A percentile compares a stretch with the other conserved stretches of the same genome.
Evolutionary conservation across 2,329 filamentous ascomycete species (phyloP).

Genomic region (Fusarium caatingaense): DNA sequence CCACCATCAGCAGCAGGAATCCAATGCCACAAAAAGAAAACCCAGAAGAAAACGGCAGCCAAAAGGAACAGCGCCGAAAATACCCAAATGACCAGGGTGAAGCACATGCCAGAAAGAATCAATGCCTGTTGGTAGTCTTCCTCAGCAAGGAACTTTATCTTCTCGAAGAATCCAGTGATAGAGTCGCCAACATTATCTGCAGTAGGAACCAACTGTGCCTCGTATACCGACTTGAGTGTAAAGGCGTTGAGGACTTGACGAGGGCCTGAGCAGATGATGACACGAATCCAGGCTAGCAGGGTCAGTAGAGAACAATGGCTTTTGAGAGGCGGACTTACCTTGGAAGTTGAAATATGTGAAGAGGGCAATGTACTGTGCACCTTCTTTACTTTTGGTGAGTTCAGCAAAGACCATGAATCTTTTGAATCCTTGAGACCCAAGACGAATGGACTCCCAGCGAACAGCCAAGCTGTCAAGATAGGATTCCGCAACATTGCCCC

Average conservation of each 20-base stretch:
- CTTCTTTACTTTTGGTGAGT: conserved; percentile 90
- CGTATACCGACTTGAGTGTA: conserved; percentile 87
- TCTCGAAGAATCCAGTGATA: conserved; percentile 83
- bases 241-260: conserved; percentile 91
- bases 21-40: conserved; percentile 92
- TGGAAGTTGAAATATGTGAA: conserved; percentile 88
- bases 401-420: conserved; percentile 93
- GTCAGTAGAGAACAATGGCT: conserved; percentile 22
- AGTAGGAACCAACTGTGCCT: conserved; percentile 73
- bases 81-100: conserved; percentile 90
- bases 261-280: conserved; percentile 90
- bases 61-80: conserved; percentile 81
- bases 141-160: conserved; percentile 78
- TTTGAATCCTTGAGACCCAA: conserved; percentile 81
- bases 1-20: conserved; percentile 85
- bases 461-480: conserved; percentile 91
- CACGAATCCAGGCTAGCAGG: conserved; percentile 80
- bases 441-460: conserved; percentile 83
- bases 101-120: conserved; percentile 90
- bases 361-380: conserved; percentile 87
- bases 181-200: conserved; percentile 67
- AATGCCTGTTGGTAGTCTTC: conserved; percentile 82
- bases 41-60: conserved; percentile 80
- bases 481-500: conserved; percentile 88
- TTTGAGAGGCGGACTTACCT: conserved; percentile 55